These are phyloP conservation scores for Blepharisma stoltei DNA, from an alignment of 73 alveolate species.

Conservation along the genomic window DNA sequence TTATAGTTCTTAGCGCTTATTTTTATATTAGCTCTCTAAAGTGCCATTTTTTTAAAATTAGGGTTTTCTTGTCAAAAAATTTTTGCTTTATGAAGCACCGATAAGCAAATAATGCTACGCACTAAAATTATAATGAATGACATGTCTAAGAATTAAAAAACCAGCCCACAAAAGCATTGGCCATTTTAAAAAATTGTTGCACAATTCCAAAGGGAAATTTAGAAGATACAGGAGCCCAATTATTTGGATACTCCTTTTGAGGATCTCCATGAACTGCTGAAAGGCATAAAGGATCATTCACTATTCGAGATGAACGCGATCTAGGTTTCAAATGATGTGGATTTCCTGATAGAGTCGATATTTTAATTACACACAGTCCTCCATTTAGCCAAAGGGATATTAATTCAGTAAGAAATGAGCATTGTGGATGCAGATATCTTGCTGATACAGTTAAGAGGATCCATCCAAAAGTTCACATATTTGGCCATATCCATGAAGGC, in stretches of 20 bases:
- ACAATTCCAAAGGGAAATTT: too few relatives aligned
- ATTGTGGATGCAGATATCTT: slow-evolving; percentile 37
- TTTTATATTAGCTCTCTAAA: too few relatives aligned
- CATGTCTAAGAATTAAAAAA: too few relatives aligned
- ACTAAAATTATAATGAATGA: too few relatives aligned
- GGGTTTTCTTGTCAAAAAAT: too few relatives aligned
- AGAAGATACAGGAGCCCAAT: slow-evolving; percentile 33
- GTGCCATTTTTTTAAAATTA: too few relatives aligned
- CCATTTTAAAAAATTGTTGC: too few relatives aligned
- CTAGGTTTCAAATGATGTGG: slow-evolving; percentile 30
- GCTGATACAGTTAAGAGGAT: slow-evolving; percentile 30
- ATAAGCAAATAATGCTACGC: too few relatives aligned
- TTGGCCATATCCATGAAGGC: slow-evolving; percentile 57
- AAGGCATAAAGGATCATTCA: slow-evolving; percentile 36
- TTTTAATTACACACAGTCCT: slow-evolving; percentile 53
- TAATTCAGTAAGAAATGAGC: background rate
- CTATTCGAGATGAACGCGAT: slow-evolving; percentile 24
- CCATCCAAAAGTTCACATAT: slow-evolving; percentile 40
- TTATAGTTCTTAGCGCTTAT: too few relatives aligned
- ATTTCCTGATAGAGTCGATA: slow-evolving; percentile 46
- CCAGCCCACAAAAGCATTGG: too few relatives aligned
- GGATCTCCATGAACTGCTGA: slow-evolving; percentile 55
- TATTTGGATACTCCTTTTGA: slow-evolving; percentile 46
- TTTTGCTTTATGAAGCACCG: too few relatives aligned
- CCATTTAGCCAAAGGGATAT: slow-evolving; percentile 41